phyloP scores from a whole-genome alignment of 805 yeast genomes.

The Saccharomycopsis olivae region DNA sequence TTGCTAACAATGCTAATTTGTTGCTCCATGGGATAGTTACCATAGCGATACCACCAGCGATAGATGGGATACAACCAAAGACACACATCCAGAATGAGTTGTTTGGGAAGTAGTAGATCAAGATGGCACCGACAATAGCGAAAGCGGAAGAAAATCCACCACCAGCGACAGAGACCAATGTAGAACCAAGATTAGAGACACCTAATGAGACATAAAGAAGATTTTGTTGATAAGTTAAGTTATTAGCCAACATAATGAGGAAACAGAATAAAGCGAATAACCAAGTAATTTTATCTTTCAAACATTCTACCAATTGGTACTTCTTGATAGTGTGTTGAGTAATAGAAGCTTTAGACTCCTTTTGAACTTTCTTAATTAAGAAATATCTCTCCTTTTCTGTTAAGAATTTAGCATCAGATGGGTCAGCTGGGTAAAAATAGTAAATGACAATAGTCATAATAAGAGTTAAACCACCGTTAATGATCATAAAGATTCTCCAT shows the following conservation, averaged over 20 bases:
- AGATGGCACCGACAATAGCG: slow-evolving; percentile 25
- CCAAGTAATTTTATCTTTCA: slow-evolving; percentile 40
- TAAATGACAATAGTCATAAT: slow-evolving; percentile 23
- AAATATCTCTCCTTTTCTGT: slow-evolving; percentile 32
- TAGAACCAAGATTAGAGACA: slow-evolving; percentile 30
- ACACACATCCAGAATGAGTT: slow-evolving; percentile 25
- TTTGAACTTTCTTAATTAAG: slow-evolving; percentile 35
- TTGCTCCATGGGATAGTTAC: slow-evolving; percentile 31
- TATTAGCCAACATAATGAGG: slow-evolving; percentile 35
- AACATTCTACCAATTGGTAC: slow-evolving; percentile 37
- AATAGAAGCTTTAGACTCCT: slow-evolving; percentile 29
- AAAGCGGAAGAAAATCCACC: slow-evolving; percentile 30
- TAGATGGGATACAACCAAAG: slow-evolving; percentile 26
- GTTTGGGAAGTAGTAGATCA: slow-evolving; percentile 24
- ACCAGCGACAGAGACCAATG: slow-evolving; percentile 39
- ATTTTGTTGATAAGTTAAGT: slow-evolving; percentile 36
- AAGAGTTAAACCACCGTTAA: slow-evolving; percentile 38
- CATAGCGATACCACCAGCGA: slow-evolving; percentile 33
- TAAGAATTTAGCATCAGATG: slow-evolving; percentile 33
- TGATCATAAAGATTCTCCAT: slow-evolving; percentile 41
- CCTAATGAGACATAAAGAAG: slow-evolving; percentile 31
- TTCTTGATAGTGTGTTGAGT: slow-evolving; percentile 38
- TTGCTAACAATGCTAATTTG: slow-evolving; percentile 31
- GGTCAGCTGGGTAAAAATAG: slow-evolving; percentile 38
- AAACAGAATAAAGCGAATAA: slow-evolving; percentile 29